Conservation (phyloP, 1,284 basidiomycete genomes). For the Phylloporus sp. region DNA sequence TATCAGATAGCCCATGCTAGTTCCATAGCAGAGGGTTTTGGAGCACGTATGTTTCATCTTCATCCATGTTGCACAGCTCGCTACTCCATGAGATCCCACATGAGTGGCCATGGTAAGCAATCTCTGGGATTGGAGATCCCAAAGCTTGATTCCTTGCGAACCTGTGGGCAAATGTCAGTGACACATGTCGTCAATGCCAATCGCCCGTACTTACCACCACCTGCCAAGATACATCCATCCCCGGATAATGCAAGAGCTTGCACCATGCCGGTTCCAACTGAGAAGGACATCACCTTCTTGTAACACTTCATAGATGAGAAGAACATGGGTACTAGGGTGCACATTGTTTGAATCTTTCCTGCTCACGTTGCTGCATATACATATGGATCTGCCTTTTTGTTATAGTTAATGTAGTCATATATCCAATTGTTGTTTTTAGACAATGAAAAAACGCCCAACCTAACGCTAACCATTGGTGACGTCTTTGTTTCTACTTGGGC, state of each 20-base stretch:
- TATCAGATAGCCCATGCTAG: conserved; percentile 1
- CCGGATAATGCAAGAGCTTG: not conserved
- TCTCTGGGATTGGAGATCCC: not conserved
- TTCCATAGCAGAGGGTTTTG: conserved; percentile 6
- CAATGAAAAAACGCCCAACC: no score
- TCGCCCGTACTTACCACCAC: not conserved
- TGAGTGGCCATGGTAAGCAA: not conserved
- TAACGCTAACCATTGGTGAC: no score
- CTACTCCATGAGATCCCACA: not conserved
- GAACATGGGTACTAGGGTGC: not conserved
- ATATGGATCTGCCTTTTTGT: not conserved
- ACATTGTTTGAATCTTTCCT: not conserved
- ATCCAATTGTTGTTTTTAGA: not conserved
- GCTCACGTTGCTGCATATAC: not conserved
- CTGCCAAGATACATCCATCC: not conserved
- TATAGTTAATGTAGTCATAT: no score
- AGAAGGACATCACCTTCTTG: not conserved
- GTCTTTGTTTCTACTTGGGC: no score
- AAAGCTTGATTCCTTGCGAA: not conserved
- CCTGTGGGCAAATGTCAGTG: not conserved
- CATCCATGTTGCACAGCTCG: conserved; percentile 6
- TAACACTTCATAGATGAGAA: not conserved
- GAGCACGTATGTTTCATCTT: conserved; percentile 2
- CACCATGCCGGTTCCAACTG: not conserved
- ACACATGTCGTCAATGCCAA: not conserved